Evolutionary conservation across 345 rosid species (phyloP).

Genomic region (Acer saccharum): DNA sequence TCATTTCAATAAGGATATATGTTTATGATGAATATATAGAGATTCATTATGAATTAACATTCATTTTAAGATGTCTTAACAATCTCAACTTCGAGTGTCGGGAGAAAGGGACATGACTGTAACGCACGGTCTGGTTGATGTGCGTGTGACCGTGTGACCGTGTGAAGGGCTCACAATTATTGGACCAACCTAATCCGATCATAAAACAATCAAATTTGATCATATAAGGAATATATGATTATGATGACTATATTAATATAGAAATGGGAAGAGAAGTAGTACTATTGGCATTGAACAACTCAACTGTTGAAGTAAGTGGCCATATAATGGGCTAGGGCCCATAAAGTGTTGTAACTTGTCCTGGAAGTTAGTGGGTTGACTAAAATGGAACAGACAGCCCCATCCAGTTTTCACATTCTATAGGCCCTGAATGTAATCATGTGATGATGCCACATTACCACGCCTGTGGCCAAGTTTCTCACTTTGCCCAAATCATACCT

Average conservation of each 20-base stretch:
- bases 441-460: not conserved
- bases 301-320: not conserved
- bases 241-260: not conserved
- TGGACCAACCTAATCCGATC: no score
- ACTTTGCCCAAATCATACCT: not conserved
- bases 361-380: not conserved
- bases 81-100: no score
- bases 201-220: no score
- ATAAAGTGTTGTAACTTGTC: not conserved
- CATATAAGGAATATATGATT: no score
- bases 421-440: not conserved
- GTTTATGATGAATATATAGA: no score
- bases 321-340: not conserved
- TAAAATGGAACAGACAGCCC: not conserved
- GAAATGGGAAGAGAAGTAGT: not conserved
- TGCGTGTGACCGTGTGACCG: no score
- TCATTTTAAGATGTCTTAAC: no score
- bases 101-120: no score
- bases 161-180: no score
- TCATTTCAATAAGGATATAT: no score
- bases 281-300: not conserved
- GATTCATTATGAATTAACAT: no score
- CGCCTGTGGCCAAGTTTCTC: not conserved
- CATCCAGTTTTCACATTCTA: not conserved
- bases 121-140: no score